These are phyloP conservation scores for Lactarius psammicola DNA, from an alignment of 768 basidiomycete species.

Conservation along the genomic window DNA sequence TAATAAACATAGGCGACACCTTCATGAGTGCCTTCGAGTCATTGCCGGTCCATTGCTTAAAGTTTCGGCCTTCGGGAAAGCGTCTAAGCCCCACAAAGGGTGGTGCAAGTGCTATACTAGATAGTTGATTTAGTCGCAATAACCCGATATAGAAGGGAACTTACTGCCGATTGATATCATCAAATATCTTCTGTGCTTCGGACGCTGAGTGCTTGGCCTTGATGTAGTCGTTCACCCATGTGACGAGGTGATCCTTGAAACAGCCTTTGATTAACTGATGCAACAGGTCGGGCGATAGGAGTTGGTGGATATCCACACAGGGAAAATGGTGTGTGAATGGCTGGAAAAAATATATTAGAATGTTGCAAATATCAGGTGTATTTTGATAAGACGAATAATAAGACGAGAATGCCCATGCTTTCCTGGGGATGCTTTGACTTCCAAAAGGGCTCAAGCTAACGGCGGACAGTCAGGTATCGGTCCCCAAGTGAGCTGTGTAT, in stretches of 20 bases:
- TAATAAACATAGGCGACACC: conserved; percentile 6
- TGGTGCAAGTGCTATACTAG: conserved; percentile 30
- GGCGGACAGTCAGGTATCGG: too few relatives aligned
- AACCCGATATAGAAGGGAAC: background rate
- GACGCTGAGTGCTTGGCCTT: conserved; percentile 15
- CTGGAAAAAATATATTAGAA: conserved; percentile 31
- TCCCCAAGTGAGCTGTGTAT: too few relatives aligned
- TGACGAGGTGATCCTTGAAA: conserved; percentile 35
- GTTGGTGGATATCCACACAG: conserved; percentile 36
- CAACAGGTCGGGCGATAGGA: conserved; percentile 34
- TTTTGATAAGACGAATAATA: too few relatives aligned
- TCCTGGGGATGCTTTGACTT: too few relatives aligned
- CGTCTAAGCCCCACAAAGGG: conserved; percentile 25
- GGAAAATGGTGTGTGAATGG: conserved; percentile 40
- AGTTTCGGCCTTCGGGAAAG: conserved; percentile 29
- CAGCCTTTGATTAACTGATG: conserved; percentile 33
- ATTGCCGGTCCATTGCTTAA: conserved; percentile 31
- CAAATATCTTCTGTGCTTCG: conserved; percentile 31
- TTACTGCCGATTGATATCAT: conserved; percentile 36
- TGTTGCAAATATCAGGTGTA: too few relatives aligned
- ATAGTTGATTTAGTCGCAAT: background rate
- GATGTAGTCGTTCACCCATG: conserved; percentile 36
- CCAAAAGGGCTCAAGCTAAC: too few relatives aligned
- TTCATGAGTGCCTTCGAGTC: conserved; percentile 33
- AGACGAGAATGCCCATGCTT: too few relatives aligned